Conservation (phyloP, 2,329 filamentous ascomycete genomes). For the Hypocreales sp. region DNA sequence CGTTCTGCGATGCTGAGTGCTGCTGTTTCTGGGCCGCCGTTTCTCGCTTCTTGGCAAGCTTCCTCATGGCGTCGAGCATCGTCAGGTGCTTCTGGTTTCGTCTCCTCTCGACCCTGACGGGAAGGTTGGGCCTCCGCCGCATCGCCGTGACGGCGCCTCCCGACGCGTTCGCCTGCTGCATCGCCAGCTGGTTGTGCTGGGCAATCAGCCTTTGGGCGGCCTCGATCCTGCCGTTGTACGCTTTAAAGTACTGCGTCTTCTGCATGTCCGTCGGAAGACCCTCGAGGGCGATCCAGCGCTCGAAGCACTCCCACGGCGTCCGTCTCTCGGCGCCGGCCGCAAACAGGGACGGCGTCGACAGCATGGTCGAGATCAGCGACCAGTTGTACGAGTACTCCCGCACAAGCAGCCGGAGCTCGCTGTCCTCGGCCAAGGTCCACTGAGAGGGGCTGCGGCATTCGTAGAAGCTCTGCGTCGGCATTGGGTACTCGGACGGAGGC, state of each 20-base stretch:
- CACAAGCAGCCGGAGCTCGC: constrained; percentile 71
- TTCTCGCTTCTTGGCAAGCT: constrained; percentile 88
- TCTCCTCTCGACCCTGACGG: constrained; percentile 72
- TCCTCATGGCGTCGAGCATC: constrained; percentile 88
- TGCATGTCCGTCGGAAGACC: constrained; percentile 85
- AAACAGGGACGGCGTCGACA: constrained; percentile 60
- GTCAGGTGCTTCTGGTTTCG: constrained; percentile 76
- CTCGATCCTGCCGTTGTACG: constrained; percentile 46
- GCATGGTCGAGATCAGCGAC: constrained; percentile 77
- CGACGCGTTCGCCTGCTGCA: constrained; percentile 31
- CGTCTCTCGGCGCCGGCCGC: constrained; percentile 77
- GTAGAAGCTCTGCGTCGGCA: constrained; percentile 85
- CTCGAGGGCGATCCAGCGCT: constrained; percentile 87
- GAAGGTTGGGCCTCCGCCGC: constrained; percentile 58
- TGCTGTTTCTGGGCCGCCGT: constrained; percentile 74
- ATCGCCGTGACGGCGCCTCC: constrained; percentile 19
- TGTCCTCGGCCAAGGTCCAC: constrained; percentile 83
- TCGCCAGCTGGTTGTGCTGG: constrained; percentile 34
- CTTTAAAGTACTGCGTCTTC: constrained; percentile 88
- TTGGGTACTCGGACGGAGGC: constrained; percentile 77
- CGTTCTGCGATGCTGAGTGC: constrained; percentile 62
- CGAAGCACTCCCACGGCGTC: constrained; percentile 97
- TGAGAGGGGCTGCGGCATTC: constrained; percentile 77
- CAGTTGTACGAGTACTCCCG: constrained; percentile 95
- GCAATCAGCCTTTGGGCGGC: constrained; percentile 38